Evolutionary conservation across 805 yeast species (phyloP), one percentile per base, ranked within the genome.

Genomic region (Helenozyma baotianmanensis): DNA sequence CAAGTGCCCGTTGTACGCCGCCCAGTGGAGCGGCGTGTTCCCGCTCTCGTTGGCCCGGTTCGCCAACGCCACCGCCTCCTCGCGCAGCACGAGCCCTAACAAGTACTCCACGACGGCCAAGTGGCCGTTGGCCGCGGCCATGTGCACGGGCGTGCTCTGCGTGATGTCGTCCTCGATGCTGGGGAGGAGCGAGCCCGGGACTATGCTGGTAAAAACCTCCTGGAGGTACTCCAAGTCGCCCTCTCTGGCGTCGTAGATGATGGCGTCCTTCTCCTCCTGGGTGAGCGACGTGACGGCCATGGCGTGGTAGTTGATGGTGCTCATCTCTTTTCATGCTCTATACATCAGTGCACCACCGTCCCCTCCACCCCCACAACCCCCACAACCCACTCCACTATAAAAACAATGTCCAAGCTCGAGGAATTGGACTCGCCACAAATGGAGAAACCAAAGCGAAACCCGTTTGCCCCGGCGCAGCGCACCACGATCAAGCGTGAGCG

Each of bases 1-100:
- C 36, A 86, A 57, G 48, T 88, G 88, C 1, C 97, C 97, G 50
- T 85, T 88, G 44, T 78, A 74, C 1, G 95, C 74, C 1, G 97
- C 97, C 99, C 99, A 92, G 56, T 92, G 97, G 43, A 92, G 68
- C 1, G 97, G 83, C 0, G 98, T 89, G 56, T 92, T 92, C 2
- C 97, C 98, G 14, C 82, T 76, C 30, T 76, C 82, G 54, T 92
- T 92, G 35, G 65, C 39, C 12, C 45, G 47, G 16, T 53, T 40
- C 10, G 60, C 67, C 36, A 62, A 48, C 19, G 39, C 34, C 9
- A 34, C 47, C 11, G 76, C 75, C 8, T 76, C 70, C 21, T 56
- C 64, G 21, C 64, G 56, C 1, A 70, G 49, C 4, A 79, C 37
- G 18, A 76, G 51, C 0, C 73, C 62, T 21, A 87, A 52, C 16